Evolutionary conservation across 768 basidiomycete genomes (phyloP).

Genomic region (Epithele typhae): DNA sequence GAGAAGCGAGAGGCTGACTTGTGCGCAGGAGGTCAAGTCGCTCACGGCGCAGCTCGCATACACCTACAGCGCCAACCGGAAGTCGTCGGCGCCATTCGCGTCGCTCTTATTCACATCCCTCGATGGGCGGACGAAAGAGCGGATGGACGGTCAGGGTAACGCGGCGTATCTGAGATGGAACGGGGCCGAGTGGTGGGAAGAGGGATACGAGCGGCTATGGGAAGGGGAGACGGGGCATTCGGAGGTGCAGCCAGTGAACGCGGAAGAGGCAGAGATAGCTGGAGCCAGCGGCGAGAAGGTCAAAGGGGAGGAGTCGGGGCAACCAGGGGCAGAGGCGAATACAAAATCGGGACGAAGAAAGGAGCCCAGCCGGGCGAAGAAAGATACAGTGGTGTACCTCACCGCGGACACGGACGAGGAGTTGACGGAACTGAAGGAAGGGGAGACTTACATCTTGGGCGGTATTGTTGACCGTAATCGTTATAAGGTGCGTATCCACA

Average conservation of each 20-base stretch:
- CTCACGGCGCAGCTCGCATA: conserved; percentile 89
- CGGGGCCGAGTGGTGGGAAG: conserved; percentile 78
- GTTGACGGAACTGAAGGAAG: conserved; percentile 73
- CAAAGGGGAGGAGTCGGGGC: conserved; percentile 1
- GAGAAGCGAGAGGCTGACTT: neutral
- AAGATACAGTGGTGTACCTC: conserved; percentile 73
- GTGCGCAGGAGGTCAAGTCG: conserved; percentile 78
- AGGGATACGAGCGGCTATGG: conserved; percentile 73
- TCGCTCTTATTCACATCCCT: conserved; percentile 77
- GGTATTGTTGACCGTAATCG: conserved; percentile 96
- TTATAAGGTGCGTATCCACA: conserved; percentile 66
- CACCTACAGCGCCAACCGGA: conserved; percentile 84
- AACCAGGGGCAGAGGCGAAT: neutral
- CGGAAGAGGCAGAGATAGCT: neutral
- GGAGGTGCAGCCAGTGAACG: neutral
- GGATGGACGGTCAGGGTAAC: conserved; percentile 61
- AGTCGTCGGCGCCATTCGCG: conserved; percentile 63
- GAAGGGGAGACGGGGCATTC: conserved; percentile 15
- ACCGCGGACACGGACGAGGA: conserved; percentile 92
- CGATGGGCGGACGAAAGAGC: conserved; percentile 59
- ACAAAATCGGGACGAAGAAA: conserved; percentile 4
- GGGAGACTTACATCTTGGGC: conserved; percentile 91
- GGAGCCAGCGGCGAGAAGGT: neutral
- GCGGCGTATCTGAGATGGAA: conserved; percentile 77
- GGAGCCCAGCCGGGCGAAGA: conserved; percentile 8